A percentile compares a stretch with the other conserved stretches of the same genome.
Conservation (phyloP, 2,329 filamentous ascomycete species). For the Mariannaea elegans region DNA sequence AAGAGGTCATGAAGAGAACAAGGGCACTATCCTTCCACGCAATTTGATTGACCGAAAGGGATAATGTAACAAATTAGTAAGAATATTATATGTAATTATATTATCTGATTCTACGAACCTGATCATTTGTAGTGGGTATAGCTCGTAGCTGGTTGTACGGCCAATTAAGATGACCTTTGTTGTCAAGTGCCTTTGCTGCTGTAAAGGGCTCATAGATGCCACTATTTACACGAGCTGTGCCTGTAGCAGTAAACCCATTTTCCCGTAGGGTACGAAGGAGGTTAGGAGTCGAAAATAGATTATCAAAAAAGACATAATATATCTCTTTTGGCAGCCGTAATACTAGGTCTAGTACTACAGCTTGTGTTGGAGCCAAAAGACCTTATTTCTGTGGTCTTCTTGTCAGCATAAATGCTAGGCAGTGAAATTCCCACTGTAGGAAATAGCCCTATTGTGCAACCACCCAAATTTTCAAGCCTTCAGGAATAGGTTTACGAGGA, state of each 20-base stretch:
- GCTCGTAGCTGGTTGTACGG: not conserved
- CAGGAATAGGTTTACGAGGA: conserved; percentile 1
- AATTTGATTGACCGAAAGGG: conserved; percentile 24
- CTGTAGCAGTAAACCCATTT: conserved; percentile 12
- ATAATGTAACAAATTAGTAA: conserved; percentile 22
- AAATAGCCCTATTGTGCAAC: conserved; percentile 22
- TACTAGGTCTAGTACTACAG: conserved; percentile 27
- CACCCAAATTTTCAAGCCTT: conserved; percentile 24
- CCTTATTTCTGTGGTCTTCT: not conserved
- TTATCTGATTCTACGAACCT: not conserved
- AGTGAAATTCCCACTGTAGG: conserved; percentile 17
- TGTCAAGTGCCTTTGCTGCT: conserved; percentile 9
- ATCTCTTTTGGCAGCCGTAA: conserved; percentile 15
- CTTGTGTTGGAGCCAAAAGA: conserved; percentile 13
- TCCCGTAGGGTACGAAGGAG: conserved; percentile 19
- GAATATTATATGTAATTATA: conserved; percentile 1
- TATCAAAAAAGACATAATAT: conserved; percentile 29
- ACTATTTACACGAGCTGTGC: conserved; percentile 22
- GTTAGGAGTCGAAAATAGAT: conserved; percentile 21
- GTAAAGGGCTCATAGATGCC: conserved; percentile 18
- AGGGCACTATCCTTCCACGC: conserved; percentile 29
- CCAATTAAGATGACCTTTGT: not conserved
- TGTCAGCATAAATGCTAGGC: no score
- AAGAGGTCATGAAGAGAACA: conserved; percentile 22
- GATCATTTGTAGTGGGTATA: conserved; percentile 5